Conservation (phyloP, 1,284 basidiomycete species). For the Cutaneotrichosporon cavernicola region DNA sequence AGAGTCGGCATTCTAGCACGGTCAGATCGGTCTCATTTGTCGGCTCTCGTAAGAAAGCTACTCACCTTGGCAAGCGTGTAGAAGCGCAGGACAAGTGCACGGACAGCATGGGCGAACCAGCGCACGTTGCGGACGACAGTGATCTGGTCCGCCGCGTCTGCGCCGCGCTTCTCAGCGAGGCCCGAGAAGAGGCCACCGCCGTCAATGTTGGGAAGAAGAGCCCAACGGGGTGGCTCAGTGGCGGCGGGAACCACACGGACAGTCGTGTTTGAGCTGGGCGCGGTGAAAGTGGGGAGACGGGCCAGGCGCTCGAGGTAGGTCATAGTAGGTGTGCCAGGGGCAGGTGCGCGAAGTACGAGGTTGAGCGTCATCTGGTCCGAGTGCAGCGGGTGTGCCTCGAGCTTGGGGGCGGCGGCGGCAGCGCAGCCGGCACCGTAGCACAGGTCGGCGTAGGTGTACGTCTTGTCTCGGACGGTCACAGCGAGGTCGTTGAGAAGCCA, state of each 20-base stretch:
- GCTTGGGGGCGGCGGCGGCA: conserved; percentile 26
- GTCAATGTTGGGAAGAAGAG: conserved; percentile 44
- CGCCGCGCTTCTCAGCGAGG: conserved; percentile 29
- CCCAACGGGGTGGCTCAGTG: conserved; percentile 33
- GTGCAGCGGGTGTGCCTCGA: conserved; percentile 43
- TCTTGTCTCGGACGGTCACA: conserved; percentile 39
- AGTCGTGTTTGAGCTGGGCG: conserved; percentile 37
- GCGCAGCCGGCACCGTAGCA: conserved; percentile 39
- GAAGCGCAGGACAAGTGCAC: conserved; percentile 77
- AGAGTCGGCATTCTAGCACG: conserved; percentile 78
- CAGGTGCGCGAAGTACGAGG: conserved; percentile 42
- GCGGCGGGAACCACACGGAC: conserved; percentile 34
- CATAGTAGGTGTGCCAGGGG: conserved; percentile 60
- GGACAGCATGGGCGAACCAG: conserved; percentile 82
- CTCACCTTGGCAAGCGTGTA: conserved; percentile 78
- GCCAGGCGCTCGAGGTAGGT: conserved; percentile 56
- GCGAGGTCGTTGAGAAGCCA: conserved; percentile 44
- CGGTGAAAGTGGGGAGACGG: conserved; percentile 53
- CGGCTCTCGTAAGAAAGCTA: conserved; percentile 18
- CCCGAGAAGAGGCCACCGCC: conserved; percentile 42
- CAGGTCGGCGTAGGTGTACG: conserved; percentile 45
- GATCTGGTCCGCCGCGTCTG: conserved; percentile 56
- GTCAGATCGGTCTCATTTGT: conserved; percentile 3
- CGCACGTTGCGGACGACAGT: conserved; percentile 69
- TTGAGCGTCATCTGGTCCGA: conserved; percentile 43